Percentiles rank a stretch among this genome's conserved stretches.
Evolutionary conservation across 768 basidiomycete species (phyloP).

Genomic region (Xerocomus potaroensis): DNA sequence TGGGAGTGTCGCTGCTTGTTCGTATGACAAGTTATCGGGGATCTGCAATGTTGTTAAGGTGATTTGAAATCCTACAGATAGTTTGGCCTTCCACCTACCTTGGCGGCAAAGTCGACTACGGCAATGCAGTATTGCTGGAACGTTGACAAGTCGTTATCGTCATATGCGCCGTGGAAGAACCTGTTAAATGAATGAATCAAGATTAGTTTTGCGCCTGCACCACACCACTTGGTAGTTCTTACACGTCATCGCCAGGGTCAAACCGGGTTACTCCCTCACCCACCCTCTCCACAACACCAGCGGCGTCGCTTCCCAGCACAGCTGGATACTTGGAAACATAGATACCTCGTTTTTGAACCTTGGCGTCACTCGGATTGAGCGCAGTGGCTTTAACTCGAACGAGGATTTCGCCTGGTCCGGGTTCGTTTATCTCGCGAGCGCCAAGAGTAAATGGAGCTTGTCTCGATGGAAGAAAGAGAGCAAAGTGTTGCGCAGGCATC

Average conservation of each 20-base stretch:
- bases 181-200: constrained; percentile 26
- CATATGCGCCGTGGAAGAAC: constrained; percentile 38
- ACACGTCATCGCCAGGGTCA: constrained; percentile 52
- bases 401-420: constrained; percentile 46
- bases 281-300: constrained; percentile 48
- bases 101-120: constrained; percentile 37
- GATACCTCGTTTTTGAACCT: constrained; percentile 39
- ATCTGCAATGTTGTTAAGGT: constrained; percentile 34
- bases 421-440: constrained; percentile 34
- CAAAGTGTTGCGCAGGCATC: constrained; percentile 27
- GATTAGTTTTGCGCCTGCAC: constrained; percentile 20
- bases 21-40: constrained; percentile 43
- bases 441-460: constrained; percentile 35
- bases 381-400: constrained; percentile 44
- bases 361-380: constrained; percentile 53
- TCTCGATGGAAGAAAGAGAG: constrained; percentile 30
- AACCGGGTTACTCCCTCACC: constrained; percentile 49
- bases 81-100: constrained; percentile 25
- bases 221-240: constrained; percentile 19
- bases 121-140: constrained; percentile 46
- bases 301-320: constrained; percentile 45
- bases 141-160: constrained; percentile 33
- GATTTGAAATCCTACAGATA: not conserved
- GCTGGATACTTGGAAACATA: constrained; percentile 41
- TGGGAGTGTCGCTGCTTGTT: constrained; percentile 46